Base-by-base conservation (phyloP, 176 grass and related monocot genomes). In the Guadua angustifolia region DNA sequence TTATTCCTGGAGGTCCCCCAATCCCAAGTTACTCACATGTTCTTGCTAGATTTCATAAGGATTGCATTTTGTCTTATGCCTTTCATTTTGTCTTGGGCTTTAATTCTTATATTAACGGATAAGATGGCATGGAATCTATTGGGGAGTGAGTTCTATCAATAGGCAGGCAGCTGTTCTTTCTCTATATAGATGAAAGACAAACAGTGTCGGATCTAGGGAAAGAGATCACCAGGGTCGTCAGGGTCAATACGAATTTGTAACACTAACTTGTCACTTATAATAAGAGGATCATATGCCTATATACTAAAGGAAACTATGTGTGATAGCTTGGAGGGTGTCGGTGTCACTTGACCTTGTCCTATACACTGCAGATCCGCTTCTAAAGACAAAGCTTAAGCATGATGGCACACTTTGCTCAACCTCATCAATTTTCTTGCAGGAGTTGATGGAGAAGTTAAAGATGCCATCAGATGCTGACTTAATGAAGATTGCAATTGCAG, bases 361-460 rank as follows among this genome's bases (percentile, higher is more conserved):
- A 29, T 29, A 29, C 29, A 29, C 29, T 29, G 29, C 29, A 29
- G 29, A 29, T 29, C 29, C 29, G 29, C 29, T 29, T 1, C 29
- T 29, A 44, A 75, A 84, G 4, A 17, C 52, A 35, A 74, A 43
- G 7, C 43, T 24, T n/a, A 71, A 25, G 73, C 22, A 51, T 75
- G 16, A 3, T n/a, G 70, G 36, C 29, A 73, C 5, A n/a, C 2
- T 18, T 9, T 73, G 7, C 55, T 89, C 25, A 82, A 77, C 59
- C 71, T 25, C 61, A 7, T 45, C 1, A 36, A 15, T 61, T 57
- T 67, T 71, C 42, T 78, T 81, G 47, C 78, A 98, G 91, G 95
- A 95, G n/a, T 72, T 98, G 90, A 95, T 95, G 89, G 89, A 95
- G 69, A 95, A 82, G 57, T 86, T 95, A 81, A 95, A 94, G 80